Conservation (phyloP, 2,329 filamentous ascomycete species). For the Diaporthe citriasiana region DNA sequence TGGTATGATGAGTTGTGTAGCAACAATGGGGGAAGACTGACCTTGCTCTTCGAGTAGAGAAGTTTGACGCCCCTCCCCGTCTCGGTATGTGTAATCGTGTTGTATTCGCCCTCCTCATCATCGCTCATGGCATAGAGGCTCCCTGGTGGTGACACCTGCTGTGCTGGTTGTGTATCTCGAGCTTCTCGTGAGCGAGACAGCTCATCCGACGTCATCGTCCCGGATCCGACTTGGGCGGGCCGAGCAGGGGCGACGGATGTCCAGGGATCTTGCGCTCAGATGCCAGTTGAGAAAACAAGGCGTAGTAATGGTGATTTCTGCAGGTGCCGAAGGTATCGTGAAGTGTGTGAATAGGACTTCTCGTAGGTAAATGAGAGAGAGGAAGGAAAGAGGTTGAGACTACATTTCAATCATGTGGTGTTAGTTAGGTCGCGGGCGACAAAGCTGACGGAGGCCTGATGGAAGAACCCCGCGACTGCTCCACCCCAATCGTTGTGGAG, state of each 20-base stretch:
- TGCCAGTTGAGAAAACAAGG: background rate
- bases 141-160: conserved; percentile 78
- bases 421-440: conserved; percentile 23
- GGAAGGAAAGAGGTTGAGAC: background rate
- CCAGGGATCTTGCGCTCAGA: background rate
- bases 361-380: background rate
- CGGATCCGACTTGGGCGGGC: conserved; percentile 9
- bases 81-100: conserved; percentile 87
- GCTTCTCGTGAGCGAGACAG: conserved; percentile 30
- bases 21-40: conserved; percentile 50
- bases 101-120: conserved; percentile 95
- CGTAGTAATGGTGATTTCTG: background rate
- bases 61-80: conserved; percentile 90
- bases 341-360: background rate
- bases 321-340: background rate
- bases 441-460: conserved; percentile 34
- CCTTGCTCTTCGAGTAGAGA: conserved; percentile 97
- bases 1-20: background rate
- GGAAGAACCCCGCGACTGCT: conserved; percentile 29
- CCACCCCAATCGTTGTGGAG: conserved; percentile 24
- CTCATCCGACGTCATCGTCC: conserved; percentile 52
- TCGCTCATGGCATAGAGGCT: conserved; percentile 98
- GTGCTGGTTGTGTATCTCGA: conserved; percentile 48
- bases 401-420: conserved; percentile 28
- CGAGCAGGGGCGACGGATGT: conserved; percentile 15